These are phyloP conservation scores for Hydrangea macrophylla DNA, from an alignment of 148 eudicot genomes.

Conservation along the genomic window DNA sequence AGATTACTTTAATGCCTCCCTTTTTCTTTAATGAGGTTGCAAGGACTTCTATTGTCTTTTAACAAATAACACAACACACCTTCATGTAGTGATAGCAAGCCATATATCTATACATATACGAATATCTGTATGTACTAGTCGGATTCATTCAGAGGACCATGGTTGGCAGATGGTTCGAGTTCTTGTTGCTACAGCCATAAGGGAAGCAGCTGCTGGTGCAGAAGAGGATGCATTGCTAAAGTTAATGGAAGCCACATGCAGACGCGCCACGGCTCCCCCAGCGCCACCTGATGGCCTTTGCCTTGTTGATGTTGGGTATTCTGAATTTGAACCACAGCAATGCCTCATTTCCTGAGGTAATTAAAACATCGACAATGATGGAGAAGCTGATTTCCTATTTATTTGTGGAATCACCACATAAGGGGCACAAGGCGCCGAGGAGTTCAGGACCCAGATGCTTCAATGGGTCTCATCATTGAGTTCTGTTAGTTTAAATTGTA, in stretches of 20 bases:
- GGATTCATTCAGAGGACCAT: too few relatives aligned
- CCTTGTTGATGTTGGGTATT: constrained; percentile 87
- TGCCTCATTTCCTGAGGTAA: constrained; percentile 55
- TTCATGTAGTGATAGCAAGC: too few relatives aligned
- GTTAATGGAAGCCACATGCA: constrained; percentile 81
- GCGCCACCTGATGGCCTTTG: constrained; percentile 99
- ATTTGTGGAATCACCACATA: not conserved
- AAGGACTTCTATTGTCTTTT: too few relatives aligned
- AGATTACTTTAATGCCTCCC: too few relatives aligned
- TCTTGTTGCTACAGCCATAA: constrained; percentile 81
- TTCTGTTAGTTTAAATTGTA: not conserved
- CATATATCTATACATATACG: too few relatives aligned
- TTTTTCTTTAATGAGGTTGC: too few relatives aligned
- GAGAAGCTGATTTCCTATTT: not conserved
- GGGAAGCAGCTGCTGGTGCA: constrained; percentile 97
- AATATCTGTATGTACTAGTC: too few relatives aligned
- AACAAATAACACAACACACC: too few relatives aligned
- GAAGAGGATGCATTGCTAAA: constrained; percentile 68
- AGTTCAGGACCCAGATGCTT: not conserved
- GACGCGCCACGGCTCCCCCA: constrained; percentile 99
- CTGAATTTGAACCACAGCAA: constrained; percentile 45
- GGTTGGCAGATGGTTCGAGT: constrained; percentile 85
- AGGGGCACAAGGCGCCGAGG: not conserved
- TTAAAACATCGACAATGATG: not conserved
- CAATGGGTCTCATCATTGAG: constrained; percentile 1